phyloP scores from a whole-genome alignment of 1,139 yeast genomes.

The Hyphopichia wangnamkhiaoensis region DNA sequence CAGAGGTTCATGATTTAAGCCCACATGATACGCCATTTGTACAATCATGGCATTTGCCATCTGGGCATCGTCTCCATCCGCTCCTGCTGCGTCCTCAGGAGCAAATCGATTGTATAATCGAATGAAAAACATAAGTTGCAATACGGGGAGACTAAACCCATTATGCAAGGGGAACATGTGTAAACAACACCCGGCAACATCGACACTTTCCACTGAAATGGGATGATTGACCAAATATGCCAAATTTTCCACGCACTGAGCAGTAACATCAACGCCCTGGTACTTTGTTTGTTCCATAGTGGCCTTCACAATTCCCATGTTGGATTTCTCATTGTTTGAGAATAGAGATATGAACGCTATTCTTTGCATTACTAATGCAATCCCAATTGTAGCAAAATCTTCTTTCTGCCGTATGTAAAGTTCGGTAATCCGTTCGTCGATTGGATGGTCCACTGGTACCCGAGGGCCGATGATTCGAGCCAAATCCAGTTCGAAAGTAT shows the following conservation, averaged over 20 bases:
- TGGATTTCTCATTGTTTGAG: constrained; percentile 14
- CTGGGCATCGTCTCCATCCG: constrained; percentile 35
- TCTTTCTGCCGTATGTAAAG: constrained; percentile 19
- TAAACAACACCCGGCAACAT: constrained; percentile 1
- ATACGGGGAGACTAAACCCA: constrained; percentile 36
- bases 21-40: constrained; percentile 33
- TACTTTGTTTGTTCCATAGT: not conserved
- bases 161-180: constrained; percentile 1
- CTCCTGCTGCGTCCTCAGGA: constrained; percentile 41
- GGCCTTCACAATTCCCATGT: not conserved
- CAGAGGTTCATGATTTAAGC: constrained; percentile 32
- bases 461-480: constrained; percentile 19
- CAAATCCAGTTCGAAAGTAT: constrained; percentile 6
- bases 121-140: constrained; percentile 37
- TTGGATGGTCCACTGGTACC: constrained; percentile 9
- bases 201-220: not conserved
- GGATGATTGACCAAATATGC: constrained; percentile 5
- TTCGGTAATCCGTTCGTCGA: constrained; percentile 10
- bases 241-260: not conserved
- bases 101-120: constrained; percentile 31
- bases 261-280: not conserved
- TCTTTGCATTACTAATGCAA: constrained; percentile 24
- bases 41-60: constrained; percentile 28
- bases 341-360: constrained; percentile 25
- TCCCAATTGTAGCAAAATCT: constrained; percentile 27